Conservation (phyloP, 306 rosid species). For the Potentilla sterilis region DNA sequence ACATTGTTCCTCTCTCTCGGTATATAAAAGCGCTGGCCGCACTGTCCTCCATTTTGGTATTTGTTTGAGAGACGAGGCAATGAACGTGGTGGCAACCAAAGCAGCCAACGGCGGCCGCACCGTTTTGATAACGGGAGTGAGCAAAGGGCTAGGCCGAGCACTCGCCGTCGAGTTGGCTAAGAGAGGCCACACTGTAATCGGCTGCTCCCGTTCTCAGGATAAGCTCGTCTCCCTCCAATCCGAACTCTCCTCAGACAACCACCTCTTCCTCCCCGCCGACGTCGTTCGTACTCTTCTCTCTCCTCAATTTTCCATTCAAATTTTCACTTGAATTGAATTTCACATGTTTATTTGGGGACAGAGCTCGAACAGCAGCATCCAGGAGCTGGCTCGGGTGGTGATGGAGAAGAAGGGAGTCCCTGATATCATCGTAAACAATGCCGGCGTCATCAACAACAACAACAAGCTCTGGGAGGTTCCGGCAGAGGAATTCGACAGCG, state of each 20-base stretch:
- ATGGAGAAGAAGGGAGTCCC: conserved; percentile 57
- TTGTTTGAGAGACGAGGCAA: no score
- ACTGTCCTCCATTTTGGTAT: no score
- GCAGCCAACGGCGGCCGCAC: conserved; percentile 27
- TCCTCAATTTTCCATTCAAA: not conserved
- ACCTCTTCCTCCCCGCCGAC: conserved; percentile 57
- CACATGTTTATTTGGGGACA: conserved; percentile 6
- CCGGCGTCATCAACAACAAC: conserved; percentile 79
- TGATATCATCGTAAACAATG: conserved; percentile 76
- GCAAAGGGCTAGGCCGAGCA: conserved; percentile 75
- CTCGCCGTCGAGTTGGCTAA: conserved; percentile 69
- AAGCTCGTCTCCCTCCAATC: conserved; percentile 53
- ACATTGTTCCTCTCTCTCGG: no score
- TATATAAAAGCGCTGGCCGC: no score
- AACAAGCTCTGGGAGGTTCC: conserved; percentile 90
- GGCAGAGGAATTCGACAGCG: conserved; percentile 62
- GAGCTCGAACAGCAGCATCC: conserved; percentile 54
- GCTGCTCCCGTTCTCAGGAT: conserved; percentile 78
- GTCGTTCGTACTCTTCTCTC: conserved; percentile 36
- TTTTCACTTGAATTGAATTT: not conserved
- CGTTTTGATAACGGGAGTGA: conserved; percentile 71
- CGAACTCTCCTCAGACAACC: conserved; percentile 46
- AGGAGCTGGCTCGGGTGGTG: conserved; percentile 56
- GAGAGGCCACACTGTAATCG: conserved; percentile 68
- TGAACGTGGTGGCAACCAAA: conserved; percentile 13